Evolutionary conservation across 192 early-diverging fungal species (phyloP).

Genomic region (Entomortierella beljakovae): DNA sequence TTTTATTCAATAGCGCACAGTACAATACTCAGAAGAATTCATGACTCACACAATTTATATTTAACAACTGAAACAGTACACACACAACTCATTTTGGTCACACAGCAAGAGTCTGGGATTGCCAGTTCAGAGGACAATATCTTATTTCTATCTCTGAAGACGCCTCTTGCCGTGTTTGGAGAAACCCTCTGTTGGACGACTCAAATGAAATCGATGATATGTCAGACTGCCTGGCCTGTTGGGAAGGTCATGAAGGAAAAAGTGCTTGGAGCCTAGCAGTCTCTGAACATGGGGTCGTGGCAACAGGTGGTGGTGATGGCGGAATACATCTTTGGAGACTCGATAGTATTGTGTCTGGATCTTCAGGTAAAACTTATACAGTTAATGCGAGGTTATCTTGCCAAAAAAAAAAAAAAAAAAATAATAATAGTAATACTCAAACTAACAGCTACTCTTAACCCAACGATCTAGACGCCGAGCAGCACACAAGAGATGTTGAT

Average conservation of each 20-base stretch:
- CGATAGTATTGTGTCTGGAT: conserved; percentile 60
- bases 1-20: background rate
- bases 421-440: too few relatives aligned
- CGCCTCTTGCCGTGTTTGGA: conserved; percentile 85
- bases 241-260: conserved; percentile 84
- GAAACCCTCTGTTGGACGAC: conserved; percentile 49
- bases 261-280: conserved; percentile 87
- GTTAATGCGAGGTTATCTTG: too few relatives aligned
- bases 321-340: conserved; percentile 82
- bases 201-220: conserved; percentile 40
- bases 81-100: conserved; percentile 73
- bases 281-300: conserved; percentile 52
- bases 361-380: too few relatives aligned
- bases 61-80: background rate
- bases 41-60: too few relatives aligned
- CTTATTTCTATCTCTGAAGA: conserved; percentile 84
- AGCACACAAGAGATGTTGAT: conserved; percentile 43
- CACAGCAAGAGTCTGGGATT: conserved; percentile 84
- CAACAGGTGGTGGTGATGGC: conserved; percentile 85
- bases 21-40: too few relatives aligned
- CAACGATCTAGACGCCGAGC: conserved; percentile 30
- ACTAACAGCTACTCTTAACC: background rate
- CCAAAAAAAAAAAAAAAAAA: too few relatives aligned
- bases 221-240: conserved; percentile 71
- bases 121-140: conserved; percentile 65